Evolutionary conservation across 768 basidiomycete species (phyloP).

Genomic region (Tulasnella sp.): DNA sequence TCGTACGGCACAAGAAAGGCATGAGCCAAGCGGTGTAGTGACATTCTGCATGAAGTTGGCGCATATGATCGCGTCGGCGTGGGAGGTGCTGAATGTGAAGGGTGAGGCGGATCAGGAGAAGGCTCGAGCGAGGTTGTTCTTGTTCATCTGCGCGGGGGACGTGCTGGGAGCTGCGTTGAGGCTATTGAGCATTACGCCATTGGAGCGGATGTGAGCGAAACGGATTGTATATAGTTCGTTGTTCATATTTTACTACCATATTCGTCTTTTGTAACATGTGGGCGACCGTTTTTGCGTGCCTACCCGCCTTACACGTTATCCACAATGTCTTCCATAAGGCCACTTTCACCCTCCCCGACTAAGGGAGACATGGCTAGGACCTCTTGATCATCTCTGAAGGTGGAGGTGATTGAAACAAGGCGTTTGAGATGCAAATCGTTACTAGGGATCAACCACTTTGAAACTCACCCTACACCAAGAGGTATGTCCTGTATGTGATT

Average conservation of each 20-base stretch:
- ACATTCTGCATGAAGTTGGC: conserved; percentile 80
- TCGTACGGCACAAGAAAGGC: conserved; percentile 67
- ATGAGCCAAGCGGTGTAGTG: conserved; percentile 85
- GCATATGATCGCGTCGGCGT: conserved; percentile 84
- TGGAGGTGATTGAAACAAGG: too few relatives aligned
- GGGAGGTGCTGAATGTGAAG: conserved; percentile 83
- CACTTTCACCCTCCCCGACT: too few relatives aligned
- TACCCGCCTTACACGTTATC: too few relatives aligned
- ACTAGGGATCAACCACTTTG: too few relatives aligned
- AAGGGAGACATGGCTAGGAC: too few relatives aligned
- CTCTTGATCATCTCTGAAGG: too few relatives aligned
- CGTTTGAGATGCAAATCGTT: too few relatives aligned
- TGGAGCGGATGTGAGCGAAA: conserved; percentile 74
- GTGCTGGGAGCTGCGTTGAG: conserved; percentile 83
- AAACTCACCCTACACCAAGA: too few relatives aligned
- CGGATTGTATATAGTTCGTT: background rate
- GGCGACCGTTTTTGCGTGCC: too few relatives aligned
- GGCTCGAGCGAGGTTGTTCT: conserved; percentile 74
- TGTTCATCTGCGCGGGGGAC: conserved; percentile 81
- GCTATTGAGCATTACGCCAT: conserved; percentile 75
- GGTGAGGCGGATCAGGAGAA: conserved; percentile 66
- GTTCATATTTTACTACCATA: background rate
- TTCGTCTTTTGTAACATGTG: too few relatives aligned
- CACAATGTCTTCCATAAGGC: too few relatives aligned
- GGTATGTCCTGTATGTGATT: too few relatives aligned